Conservation (phyloP, 73 alveolate genomes). For the Tetrahymena elliotti region DNA sequence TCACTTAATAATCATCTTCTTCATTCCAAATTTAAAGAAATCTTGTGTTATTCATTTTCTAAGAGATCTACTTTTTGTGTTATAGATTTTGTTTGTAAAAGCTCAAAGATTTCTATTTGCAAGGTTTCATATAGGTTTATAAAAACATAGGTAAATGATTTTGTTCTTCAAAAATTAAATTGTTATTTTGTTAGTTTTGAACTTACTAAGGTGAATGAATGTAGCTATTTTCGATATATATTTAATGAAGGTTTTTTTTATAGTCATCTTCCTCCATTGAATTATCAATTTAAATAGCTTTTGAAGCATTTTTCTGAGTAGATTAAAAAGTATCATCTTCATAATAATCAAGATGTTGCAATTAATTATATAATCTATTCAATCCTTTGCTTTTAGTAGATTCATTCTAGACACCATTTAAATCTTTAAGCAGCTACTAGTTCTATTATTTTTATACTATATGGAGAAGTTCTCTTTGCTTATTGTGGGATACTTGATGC, state of each 20-base stretch:
- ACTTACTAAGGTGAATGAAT: not conserved
- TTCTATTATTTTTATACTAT: too few species aligned
- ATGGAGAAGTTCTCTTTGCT: not conserved
- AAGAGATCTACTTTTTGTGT: not conserved
- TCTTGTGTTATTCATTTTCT: not conserved
- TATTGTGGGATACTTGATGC: not conserved
- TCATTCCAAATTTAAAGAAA: not conserved
- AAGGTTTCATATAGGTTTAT: not conserved
- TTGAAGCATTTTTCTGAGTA: not conserved
- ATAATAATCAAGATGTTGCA: not conserved
- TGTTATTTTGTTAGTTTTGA: not conserved
- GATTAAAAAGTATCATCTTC: not conserved
- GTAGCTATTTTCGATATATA: not conserved
- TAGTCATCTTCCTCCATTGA: not conserved
- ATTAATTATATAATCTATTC: too few species aligned
- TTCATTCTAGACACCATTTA: not conserved
- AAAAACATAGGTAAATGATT: not conserved
- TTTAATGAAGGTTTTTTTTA: too few species aligned
- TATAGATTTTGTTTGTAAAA: not conserved
- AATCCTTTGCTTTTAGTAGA: not conserved
- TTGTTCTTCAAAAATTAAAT: not conserved
- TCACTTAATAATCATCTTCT: not conserved
- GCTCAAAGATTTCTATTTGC: not conserved
- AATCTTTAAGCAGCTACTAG: too few species aligned
- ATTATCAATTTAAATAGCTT: not conserved